phyloP scores from a whole-genome alignment of 192 early-diverging fungal species.

The Mortierella alpina region DNA sequence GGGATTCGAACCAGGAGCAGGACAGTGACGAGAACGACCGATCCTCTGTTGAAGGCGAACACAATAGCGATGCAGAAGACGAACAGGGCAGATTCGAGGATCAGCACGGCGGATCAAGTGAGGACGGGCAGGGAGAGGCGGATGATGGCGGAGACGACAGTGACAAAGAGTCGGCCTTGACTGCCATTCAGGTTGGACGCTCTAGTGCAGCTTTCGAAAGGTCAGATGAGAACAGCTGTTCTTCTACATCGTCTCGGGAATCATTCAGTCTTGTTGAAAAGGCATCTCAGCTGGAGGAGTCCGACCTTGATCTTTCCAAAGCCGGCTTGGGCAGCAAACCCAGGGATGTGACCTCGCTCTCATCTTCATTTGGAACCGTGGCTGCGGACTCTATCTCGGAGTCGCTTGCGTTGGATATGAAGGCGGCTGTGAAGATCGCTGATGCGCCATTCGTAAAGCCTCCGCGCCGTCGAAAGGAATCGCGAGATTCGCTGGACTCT shows the following conservation, averaged over 20 bases:
- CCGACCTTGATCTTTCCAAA: conserved; percentile 23
- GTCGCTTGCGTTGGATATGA: not conserved
- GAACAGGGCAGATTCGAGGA: conserved; percentile 1
- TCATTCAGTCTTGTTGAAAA: conserved; percentile 36
- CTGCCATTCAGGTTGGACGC: conserved; percentile 13
- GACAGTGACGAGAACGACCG: not conserved
- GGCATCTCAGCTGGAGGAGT: conserved; percentile 11
- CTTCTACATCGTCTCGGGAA: not conserved
- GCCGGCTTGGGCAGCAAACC: conserved; percentile 7
- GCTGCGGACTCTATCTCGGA: not conserved
- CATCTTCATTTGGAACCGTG: conserved; percentile 10
- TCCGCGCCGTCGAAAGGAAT: conserved; percentile 24
- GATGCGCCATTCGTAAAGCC: conserved; percentile 43
- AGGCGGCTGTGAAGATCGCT: conserved; percentile 8
- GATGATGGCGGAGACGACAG: conserved; percentile 22
- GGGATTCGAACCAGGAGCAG: too few relatives aligned
- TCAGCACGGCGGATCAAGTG: not conserved
- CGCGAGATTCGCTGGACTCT: conserved; percentile 44
- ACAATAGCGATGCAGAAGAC: not conserved
- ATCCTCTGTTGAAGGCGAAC: not conserved
- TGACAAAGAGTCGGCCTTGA: conserved; percentile 49
- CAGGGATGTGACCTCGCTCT: conserved; percentile 9
- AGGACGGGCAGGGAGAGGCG: conserved; percentile 1
- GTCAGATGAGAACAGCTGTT: not conserved
- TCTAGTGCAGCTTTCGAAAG: not conserved